Percentiles rank a stretch among this genome's conserved stretches.
Evolutionary conservation across 257 asterid genomes (phyloP).

Genomic region (Solanum paucissectum): DNA sequence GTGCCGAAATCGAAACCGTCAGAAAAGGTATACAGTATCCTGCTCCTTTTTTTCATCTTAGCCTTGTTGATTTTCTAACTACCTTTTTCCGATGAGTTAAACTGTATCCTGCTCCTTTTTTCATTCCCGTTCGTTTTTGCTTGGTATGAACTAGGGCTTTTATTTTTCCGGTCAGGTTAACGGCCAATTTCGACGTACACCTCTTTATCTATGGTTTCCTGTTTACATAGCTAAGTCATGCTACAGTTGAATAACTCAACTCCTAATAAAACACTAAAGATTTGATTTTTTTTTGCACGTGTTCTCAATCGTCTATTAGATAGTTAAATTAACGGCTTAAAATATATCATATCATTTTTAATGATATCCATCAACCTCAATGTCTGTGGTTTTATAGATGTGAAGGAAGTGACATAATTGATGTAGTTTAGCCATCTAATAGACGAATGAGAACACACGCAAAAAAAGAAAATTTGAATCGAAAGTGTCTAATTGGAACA

Average conservation of each 20-base stretch:
- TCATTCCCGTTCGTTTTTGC: not conserved
- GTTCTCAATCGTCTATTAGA: not conserved
- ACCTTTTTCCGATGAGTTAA: not conserved
- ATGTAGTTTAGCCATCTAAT: not conserved
- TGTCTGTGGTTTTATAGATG: not conserved
- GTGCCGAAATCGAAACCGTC: constrained; percentile 89
- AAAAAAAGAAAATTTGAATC: not conserved
- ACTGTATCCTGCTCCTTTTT: not conserved
- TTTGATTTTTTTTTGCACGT: not conserved
- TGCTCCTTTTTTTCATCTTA: not conserved
- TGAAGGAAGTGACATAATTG: not conserved
- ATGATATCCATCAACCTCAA: not conserved
- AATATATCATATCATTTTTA: not conserved
- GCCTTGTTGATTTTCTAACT: not conserved
- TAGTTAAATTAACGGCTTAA: no score
- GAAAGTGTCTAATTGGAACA: not conserved
- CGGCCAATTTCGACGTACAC: not conserved
- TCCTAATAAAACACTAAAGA: not conserved
- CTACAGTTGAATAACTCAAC: not conserved
- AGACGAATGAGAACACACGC: not conserved
- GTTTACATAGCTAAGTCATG: not conserved
- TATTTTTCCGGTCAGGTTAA: not conserved
- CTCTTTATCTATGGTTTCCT: not conserved
- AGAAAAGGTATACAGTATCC: constrained; percentile 25
- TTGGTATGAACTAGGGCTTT: not conserved